Evolutionary conservation across 352 stramenopile species (phyloP).

Genomic region (Globisporangium paddicum): DNA sequence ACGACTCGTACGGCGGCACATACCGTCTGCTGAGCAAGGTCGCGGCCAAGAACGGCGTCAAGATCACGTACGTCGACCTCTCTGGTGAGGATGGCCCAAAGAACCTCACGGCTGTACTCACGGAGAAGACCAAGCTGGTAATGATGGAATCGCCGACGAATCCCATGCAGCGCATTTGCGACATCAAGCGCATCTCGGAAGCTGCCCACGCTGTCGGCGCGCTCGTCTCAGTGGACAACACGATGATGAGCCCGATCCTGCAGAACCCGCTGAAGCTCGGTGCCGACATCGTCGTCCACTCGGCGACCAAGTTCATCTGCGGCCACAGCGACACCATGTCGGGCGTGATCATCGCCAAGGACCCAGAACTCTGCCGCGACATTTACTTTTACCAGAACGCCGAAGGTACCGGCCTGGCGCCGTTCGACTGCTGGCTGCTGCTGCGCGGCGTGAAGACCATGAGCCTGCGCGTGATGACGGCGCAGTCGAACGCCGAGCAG

Average conservation of each 20-base stretch:
- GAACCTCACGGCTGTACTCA: constrained; percentile 49
- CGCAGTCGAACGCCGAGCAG: constrained; percentile 85
- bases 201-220: constrained; percentile 77
- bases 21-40: constrained; percentile 90
- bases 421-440: constrained; percentile 90
- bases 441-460: constrained; percentile 90
- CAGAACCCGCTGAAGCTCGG: constrained; percentile 92
- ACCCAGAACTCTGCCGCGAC: constrained; percentile 70
- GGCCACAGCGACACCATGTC: constrained; percentile 97
- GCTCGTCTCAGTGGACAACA: constrained; percentile 94
- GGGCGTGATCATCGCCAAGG: constrained; percentile 89
- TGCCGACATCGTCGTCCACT: constrained; percentile 96
- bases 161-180: constrained; percentile 93
- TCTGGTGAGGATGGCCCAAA: constrained; percentile 61
- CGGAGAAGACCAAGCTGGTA: constrained; percentile 88
- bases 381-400: constrained; percentile 92
- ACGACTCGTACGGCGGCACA: constrained; percentile 96
- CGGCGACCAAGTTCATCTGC: constrained; percentile 97
- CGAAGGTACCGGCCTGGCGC: constrained; percentile 82
- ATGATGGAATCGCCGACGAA: constrained; percentile 98
- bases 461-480: constrained; percentile 76
- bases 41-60: constrained; percentile 76
- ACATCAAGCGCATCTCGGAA: constrained; percentile 85
- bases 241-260: constrained; percentile 95
- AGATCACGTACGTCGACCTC: constrained; percentile 83